These are phyloP conservation scores for Ophiocordyceps camponoti-rufipedis DNA, from an alignment of 2,329 filamentous ascomycete species.

Conservation along the genomic window DNA sequence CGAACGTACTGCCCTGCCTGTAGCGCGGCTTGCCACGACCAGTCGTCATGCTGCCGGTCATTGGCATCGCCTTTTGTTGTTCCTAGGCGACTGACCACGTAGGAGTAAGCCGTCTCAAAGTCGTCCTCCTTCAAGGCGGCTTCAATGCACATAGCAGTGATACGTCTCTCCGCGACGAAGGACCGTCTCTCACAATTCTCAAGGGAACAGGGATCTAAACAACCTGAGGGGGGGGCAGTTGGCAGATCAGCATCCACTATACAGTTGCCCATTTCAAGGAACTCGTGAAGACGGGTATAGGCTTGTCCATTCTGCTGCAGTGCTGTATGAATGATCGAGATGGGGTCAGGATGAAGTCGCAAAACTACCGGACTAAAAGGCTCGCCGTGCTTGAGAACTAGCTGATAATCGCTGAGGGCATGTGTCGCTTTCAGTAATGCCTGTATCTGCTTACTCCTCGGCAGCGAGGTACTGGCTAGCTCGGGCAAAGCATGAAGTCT, in stretches of 20 bases:
- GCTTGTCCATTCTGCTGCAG: slow-evolving; percentile 57
- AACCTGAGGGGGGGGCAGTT: slow-evolving; percentile 2
- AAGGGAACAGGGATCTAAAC: neutral
- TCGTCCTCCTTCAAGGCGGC: slow-evolving; percentile 59
- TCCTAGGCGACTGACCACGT: slow-evolving; percentile 53
- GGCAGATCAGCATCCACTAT: slow-evolving; percentile 42
- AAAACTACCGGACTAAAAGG: slow-evolving; percentile 65
- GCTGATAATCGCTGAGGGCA: slow-evolving; percentile 54
- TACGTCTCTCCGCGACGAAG: slow-evolving; percentile 38
- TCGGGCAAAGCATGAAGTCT: slow-evolving; percentile 47
- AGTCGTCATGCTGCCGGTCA: slow-evolving; percentile 32
- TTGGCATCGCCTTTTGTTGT: neutral
- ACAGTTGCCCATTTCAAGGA: slow-evolving; percentile 49
- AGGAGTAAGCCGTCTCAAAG: slow-evolving; percentile 77
- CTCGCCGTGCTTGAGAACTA: slow-evolving; percentile 63
- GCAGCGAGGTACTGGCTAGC: slow-evolving; percentile 32
- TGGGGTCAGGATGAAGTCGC: slow-evolving; percentile 57
- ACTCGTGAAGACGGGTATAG: slow-evolving; percentile 58
- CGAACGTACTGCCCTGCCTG: slow-evolving; percentile 59
- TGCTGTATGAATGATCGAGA: slow-evolving; percentile 54
- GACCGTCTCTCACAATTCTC: slow-evolving; percentile 6
- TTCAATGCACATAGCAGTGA: slow-evolving; percentile 67
- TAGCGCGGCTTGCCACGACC: slow-evolving; percentile 64
- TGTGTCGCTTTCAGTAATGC: slow-evolving; percentile 57
- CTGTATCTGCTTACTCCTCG: slow-evolving; percentile 35